These are phyloP conservation scores for Nevesoporus exiguus DNA, from an alignment of 768 basidiomycete species.

Conservation along the genomic window DNA sequence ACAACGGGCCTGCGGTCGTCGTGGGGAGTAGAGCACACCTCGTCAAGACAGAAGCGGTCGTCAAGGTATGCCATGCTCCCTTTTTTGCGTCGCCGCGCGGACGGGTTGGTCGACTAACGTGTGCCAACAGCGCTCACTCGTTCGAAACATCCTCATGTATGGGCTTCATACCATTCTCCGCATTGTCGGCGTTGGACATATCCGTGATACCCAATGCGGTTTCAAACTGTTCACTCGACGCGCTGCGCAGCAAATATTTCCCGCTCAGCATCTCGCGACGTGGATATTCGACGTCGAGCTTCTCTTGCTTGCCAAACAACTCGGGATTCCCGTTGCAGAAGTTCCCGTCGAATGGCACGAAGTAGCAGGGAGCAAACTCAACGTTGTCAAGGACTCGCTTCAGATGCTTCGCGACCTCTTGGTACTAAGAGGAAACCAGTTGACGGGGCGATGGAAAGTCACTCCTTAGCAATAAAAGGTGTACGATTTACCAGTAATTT, in stretches of 20 bases:
- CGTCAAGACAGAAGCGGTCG: constrained; percentile 88
- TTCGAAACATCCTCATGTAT: constrained; percentile 93
- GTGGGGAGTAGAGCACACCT: constrained; percentile 93
- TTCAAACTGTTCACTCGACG: constrained; percentile 92
- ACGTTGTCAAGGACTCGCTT: constrained; percentile 77
- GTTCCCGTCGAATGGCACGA: constrained; percentile 93
- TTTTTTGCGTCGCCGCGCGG: too few relatives aligned
- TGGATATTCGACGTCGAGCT: constrained; percentile 99
- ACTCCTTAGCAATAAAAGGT: constrained; percentile 17
- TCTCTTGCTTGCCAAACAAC: constrained; percentile 76
- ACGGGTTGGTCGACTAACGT: not conserved
- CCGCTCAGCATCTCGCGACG: constrained; percentile 77
- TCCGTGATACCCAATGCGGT: constrained; percentile 94
- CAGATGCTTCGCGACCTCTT: constrained; percentile 89
- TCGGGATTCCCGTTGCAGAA: constrained; percentile 75
- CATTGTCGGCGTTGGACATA: constrained; percentile 84
- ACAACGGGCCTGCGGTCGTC: constrained; percentile 56
- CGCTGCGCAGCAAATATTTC: constrained; percentile 81
- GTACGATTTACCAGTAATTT: constrained; percentile 29
- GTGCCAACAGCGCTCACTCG: constrained; percentile 64
- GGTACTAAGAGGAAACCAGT: constrained; percentile 77
- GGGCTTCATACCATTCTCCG: constrained; percentile 86
- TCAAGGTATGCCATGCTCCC: constrained; percentile 56
- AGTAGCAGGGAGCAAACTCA: constrained; percentile 88
- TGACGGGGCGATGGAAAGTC: constrained; percentile 72